These are phyloP conservation scores for Podospora sp. DNA, from an alignment of 495 filamentous ascomycete genomes.

Conservation along the genomic window DNA sequence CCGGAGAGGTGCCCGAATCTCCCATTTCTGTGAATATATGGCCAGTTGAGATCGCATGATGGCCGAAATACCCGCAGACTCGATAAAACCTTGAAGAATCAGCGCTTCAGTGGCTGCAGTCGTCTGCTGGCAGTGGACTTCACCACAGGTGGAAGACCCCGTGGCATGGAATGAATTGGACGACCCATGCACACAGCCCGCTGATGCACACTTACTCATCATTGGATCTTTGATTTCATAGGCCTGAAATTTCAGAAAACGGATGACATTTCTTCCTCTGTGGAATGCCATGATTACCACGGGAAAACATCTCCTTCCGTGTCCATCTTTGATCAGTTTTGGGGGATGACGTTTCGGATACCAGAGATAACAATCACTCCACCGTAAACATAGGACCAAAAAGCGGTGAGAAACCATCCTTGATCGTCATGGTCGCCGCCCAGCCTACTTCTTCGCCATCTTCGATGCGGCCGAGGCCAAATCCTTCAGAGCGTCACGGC, in stretches of 20 bases:
- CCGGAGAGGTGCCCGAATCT: not conserved
- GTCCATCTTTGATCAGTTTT: not conserved
- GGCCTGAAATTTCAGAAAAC: not conserved
- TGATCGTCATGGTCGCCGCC: not conserved
- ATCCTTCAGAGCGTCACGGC: slow-evolving; percentile 65
- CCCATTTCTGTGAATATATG: not conserved
- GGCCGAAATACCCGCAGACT: not conserved
- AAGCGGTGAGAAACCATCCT: not conserved
- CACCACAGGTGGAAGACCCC: too few relatives aligned
- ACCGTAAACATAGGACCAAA: not conserved
- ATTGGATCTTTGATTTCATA: not conserved
- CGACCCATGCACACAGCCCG: not conserved
- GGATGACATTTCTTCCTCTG: not conserved
- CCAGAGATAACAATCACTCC: not conserved
- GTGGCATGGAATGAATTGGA: too few relatives aligned
- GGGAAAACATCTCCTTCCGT: not conserved
- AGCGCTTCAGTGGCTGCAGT: not conserved
- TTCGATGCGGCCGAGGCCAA: slow-evolving; percentile 58
- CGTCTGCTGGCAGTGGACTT: not conserved
- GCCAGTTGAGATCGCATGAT: not conserved
- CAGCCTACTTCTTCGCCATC: slow-evolving; percentile 37
- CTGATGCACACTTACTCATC: not conserved
- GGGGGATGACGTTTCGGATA: not conserved
- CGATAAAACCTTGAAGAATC: not conserved
- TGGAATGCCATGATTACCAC: not conserved